A percentile compares a stretch with the other conserved stretches of the same genome.
Conservation (phyloP, 768 basidiomycete species). For the Cystobasidium tubakii region DNA sequence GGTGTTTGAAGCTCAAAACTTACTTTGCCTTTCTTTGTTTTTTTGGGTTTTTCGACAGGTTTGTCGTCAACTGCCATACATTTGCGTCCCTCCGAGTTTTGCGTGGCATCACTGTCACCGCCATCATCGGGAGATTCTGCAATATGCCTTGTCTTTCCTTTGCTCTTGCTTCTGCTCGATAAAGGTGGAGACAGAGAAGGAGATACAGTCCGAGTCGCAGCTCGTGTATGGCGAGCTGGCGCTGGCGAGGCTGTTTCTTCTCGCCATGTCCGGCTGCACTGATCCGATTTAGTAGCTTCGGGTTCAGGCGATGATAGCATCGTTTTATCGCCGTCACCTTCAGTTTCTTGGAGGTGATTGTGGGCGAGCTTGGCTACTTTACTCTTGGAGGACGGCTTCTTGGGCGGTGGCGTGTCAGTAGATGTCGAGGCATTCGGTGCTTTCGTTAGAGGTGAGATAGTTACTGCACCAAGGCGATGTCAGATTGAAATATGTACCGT, state of each 20-base stretch:
- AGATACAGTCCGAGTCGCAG: not conserved
- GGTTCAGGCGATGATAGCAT: not conserved
- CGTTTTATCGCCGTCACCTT: not conserved
- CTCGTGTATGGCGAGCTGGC: not conserved
- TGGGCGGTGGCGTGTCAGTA: not conserved
- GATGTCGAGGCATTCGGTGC: not conserved
- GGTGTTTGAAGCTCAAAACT: not conserved
- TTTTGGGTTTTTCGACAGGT: not conserved
- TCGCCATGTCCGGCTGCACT: not conserved
- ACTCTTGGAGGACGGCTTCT: not conserved
- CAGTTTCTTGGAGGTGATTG: not conserved
- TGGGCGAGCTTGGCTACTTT: not conserved
- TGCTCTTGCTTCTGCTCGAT: not conserved
- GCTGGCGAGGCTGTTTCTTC: not conserved
- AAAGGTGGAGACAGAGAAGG: not conserved
- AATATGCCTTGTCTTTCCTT: not conserved
- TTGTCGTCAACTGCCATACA: not conserved
- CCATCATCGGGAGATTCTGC: not conserved
- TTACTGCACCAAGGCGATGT: not conserved
- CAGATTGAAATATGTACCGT: not conserved
- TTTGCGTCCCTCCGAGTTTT: not conserved
- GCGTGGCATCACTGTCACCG: not conserved
- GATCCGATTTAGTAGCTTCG: not conserved
- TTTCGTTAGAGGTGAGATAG: not conserved
- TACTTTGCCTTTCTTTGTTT: not conserved